These are phyloP conservation scores for Acmispon strigosus DNA, from an alignment of 306 rosid species.

Conservation along the genomic window DNA sequence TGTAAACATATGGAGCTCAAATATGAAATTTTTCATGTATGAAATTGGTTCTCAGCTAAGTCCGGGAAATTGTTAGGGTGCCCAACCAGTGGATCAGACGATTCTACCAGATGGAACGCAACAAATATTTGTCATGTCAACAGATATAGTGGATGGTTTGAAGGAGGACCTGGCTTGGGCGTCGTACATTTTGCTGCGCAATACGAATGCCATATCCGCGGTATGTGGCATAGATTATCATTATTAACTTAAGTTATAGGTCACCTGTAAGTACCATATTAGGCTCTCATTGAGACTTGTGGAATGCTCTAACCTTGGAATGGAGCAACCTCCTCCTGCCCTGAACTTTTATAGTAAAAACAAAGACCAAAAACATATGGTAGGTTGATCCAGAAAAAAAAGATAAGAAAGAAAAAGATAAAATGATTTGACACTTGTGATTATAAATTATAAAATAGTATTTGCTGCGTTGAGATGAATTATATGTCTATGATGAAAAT, in stretches of 20 bases:
- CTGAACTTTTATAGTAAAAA: background rate
- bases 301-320: background rate
- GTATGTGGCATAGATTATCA: conserved; percentile 33
- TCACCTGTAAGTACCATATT: background rate
- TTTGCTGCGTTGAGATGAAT: background rate
- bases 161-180: conserved; percentile 95
- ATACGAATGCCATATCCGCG: conserved; percentile 59
- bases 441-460: background rate
- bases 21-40: background rate
- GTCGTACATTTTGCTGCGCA: conserved; percentile 70
- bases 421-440: background rate
- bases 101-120: conserved; percentile 60
- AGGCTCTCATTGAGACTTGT: background rate
- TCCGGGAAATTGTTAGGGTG: conserved; percentile 52
- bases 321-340: background rate
- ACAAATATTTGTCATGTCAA: conserved; percentile 72
- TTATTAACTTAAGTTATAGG: background rate
- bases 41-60: background rate
- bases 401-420: background rate
- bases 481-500: background rate
- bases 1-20: background rate
- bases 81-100: conserved; percentile 54
- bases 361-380: background rate
- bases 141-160: conserved; percentile 33
- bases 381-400: background rate